A percentile compares a stretch with the other conserved stretches of the same genome.
phyloP scores from a whole-genome alignment of 1,284 basidiomycete genomes.

The Tylopilus sp. region DNA sequence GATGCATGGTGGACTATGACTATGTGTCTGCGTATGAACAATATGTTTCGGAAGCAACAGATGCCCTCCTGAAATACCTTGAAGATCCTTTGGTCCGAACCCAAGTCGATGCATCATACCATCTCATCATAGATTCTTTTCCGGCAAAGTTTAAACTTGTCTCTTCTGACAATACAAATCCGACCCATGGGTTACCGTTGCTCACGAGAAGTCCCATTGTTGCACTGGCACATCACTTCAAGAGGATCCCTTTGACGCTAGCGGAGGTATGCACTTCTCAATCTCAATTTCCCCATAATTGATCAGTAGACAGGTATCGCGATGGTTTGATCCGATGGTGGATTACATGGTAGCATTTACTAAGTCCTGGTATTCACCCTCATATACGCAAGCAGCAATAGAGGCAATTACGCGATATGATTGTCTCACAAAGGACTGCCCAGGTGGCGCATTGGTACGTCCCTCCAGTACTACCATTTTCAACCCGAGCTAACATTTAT shows the following conservation, averaged over 20 bases:
- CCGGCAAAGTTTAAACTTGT: constrained; percentile 14
- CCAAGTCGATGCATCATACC: not conserved
- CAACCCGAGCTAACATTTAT: not conserved
- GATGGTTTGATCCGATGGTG: constrained; percentile 13
- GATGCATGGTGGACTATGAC: not conserved
- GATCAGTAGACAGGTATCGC: not conserved
- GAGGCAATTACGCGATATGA: not conserved
- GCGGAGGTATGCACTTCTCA: constrained; percentile 6
- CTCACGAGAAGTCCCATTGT: constrained; percentile 5
- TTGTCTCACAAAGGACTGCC: not conserved
- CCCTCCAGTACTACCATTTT: no score
- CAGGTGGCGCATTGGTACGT: not conserved
- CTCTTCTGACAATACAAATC: not conserved
- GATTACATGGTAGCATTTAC: constrained; percentile 4
- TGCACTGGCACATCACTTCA: constrained; percentile 1
- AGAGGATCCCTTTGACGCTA: constrained; percentile 1
- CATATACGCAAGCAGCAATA: constrained; percentile 12
- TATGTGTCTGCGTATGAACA: not conserved
- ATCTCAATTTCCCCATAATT: not conserved
- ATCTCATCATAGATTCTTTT: not conserved
- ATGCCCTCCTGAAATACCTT: not conserved
- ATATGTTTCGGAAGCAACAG: constrained; percentile 3
- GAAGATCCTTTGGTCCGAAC: no score
- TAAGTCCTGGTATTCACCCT: not conserved
- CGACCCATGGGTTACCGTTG: constrained; percentile 6